Conservation (phyloP, 495 filamentous ascomycete genomes). For the Terfezia claveryi region DNA sequence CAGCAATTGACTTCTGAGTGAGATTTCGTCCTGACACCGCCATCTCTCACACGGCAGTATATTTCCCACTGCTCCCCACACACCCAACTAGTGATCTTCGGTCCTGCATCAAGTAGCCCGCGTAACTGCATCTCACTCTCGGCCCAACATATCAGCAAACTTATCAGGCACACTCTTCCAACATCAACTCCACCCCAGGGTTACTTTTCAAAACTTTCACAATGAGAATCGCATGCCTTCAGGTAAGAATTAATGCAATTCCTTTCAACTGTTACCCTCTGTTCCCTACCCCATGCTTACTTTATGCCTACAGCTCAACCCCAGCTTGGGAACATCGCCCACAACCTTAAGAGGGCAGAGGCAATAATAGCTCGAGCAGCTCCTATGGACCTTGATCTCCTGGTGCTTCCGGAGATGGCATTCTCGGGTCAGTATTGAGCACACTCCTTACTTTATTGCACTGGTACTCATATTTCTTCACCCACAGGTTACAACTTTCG, state of each 20-base stretch:
- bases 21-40: too few relatives aligned
- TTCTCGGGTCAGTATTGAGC: conserved; percentile 44
- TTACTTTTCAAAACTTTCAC: not conserved
- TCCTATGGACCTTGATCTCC: conserved; percentile 36
- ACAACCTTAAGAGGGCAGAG: conserved; percentile 56
- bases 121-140: too few relatives aligned
- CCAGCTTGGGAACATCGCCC: conserved; percentile 47
- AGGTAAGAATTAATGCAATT: conserved; percentile 11
- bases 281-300: not conserved
- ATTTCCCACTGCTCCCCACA: too few relatives aligned
- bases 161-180: too few relatives aligned
- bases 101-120: too few relatives aligned
- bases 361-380: conserved; percentile 37
- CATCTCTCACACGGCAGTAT: too few relatives aligned
- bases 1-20: too few relatives aligned
- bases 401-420: conserved; percentile 74
- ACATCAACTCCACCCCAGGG: too few relatives aligned
- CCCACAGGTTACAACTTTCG: conserved; percentile 70
- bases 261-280: not conserved
- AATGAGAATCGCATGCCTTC: conserved; percentile 21
- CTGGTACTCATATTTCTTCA: not conserved
- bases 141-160: too few relatives aligned
- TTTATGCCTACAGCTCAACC: conserved; percentile 11
- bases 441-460: not conserved
- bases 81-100: too few relatives aligned